Conservation (phyloP, 495 filamentous ascomycete genomes). For the Podospora pseudocomata region DNA sequence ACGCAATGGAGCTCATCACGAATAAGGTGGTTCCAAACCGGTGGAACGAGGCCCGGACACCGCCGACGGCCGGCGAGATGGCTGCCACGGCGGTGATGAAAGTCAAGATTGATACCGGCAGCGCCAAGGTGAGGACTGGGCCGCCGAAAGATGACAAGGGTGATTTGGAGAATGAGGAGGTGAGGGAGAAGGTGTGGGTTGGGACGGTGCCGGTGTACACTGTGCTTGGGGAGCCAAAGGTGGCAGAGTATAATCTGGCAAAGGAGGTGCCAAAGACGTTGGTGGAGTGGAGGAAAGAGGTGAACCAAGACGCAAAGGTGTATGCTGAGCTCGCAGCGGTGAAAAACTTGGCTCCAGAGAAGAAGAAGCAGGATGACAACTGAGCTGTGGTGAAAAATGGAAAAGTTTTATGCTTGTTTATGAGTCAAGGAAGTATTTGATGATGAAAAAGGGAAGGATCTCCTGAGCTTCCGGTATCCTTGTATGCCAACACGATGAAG, state of each 20-base stretch:
- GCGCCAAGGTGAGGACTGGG: constrained; percentile 73
- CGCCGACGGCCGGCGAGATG: constrained; percentile 74
- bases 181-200: constrained; percentile 66
- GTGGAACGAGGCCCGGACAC: constrained; percentile 66
- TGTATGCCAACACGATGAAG: neutral
- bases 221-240: constrained; percentile 63
- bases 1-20: constrained; percentile 80
- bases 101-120: constrained; percentile 65
- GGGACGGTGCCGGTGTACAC: constrained; percentile 78
- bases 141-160: constrained; percentile 65
- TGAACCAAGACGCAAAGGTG: constrained; percentile 50
- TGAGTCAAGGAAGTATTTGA: neutral
- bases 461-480: too few species aligned
- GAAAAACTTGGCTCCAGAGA: constrained; percentile 28
- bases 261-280: constrained; percentile 62
- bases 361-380: constrained; percentile 27
- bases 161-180: constrained; percentile 59
- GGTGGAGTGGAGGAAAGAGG: constrained; percentile 50
- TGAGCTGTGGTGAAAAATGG: neutral
- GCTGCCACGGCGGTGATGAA: constrained; percentile 70
- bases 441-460: neutral
- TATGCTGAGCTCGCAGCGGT: constrained; percentile 51
- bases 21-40: constrained; percentile 65
- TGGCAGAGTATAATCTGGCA: constrained; percentile 58
- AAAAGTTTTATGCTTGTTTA: neutral